Conservation (phyloP, 2,329 filamentous ascomycete species). For the Aspergillus amoenus region DNA sequence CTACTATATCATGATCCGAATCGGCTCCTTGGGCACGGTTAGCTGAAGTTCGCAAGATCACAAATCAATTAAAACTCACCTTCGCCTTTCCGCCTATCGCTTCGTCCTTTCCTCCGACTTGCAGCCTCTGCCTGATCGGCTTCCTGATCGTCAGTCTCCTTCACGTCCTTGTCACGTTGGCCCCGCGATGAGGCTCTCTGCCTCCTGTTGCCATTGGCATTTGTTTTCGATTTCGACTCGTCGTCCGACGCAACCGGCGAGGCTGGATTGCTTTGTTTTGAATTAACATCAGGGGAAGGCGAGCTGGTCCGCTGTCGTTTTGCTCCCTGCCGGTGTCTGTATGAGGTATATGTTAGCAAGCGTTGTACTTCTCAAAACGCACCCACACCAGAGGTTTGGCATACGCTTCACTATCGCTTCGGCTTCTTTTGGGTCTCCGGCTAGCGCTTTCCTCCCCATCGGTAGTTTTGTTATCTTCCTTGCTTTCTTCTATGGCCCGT, state of each 20-base stretch:
- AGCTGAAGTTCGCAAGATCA: constrained; percentile 17
- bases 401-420: constrained; percentile 94
- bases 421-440: constrained; percentile 74
- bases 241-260: constrained; percentile 63
- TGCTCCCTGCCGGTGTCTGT: constrained; percentile 66
- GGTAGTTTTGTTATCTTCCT: constrained; percentile 64
- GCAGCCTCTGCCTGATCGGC: constrained; percentile 70
- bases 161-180: constrained; percentile 50
- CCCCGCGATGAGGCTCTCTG: constrained; percentile 58
- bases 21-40: constrained; percentile 53
- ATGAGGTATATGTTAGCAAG: constrained; percentile 25
- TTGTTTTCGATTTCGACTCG: constrained; percentile 49
- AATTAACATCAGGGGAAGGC: constrained; percentile 63
- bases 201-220: constrained; percentile 53
- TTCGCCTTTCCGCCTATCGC: constrained; percentile 77
- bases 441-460: constrained; percentile 55
- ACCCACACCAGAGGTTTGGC: constrained; percentile 37
- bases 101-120: constrained; percentile 76
- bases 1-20: constrained; percentile 68
- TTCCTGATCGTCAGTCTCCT: constrained; percentile 63
- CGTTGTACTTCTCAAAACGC: constrained; percentile 15
- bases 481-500: constrained; percentile 92
- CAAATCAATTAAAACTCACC: constrained; percentile 53
- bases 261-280: constrained; percentile 47
- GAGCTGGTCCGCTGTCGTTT: constrained; percentile 86